Base-by-base conservation (phyloP, 176 grass and related monocot species). In the Phoenix dactylifera region DNA sequence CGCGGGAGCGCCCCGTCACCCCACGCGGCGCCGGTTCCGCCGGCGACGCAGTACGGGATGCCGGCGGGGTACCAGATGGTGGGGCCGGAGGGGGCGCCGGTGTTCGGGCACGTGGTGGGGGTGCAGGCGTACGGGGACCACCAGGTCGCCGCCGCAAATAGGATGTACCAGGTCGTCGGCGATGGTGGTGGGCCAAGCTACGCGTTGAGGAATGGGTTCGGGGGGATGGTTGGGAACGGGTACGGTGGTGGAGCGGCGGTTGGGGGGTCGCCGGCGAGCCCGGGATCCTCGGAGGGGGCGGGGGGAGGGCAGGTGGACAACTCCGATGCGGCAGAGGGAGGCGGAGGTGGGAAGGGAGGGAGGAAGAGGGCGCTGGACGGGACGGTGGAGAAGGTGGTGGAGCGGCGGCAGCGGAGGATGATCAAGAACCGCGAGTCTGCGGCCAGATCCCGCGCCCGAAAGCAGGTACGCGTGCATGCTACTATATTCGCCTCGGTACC, bases 401-500 rank as follows among this genome's bases (percentile, higher is more conserved):
- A 91, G 69, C 81, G 81, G 49, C 82, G 78, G 59, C 92, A 97
- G 70, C 74, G 92, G 20, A 76, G 92, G 50, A 97, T 97, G 92
- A 88, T 97, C 75, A 97, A 97, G 78, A 97, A 97, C 69, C 74
- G 84, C 0, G 92, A 97, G 62, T 91, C 92, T 2, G 92, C 87
- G 0, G 84, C 92, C 7, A 62, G 87, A 10, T 97, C 92, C 5
- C 87, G 92, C 2, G 92, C 92, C 49, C 79, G 87, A 39, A 97
- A 97, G 62, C 87, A 97, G 92, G 92, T 97, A 44, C 35, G 5
- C 6, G 4, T 44, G 12, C 35, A 12, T 44, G 6, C 7, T 2
- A 14, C 10, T 30, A 30, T 30, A 44, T 14, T 10, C 63, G 1
- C 53, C 4, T 44, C 6, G 25, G 14, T 24, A 15, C 18, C 56